Evolutionary conservation across 2,329 filamentous ascomycete species (phyloP).

Genomic region (Penicillium brasilianum): DNA sequence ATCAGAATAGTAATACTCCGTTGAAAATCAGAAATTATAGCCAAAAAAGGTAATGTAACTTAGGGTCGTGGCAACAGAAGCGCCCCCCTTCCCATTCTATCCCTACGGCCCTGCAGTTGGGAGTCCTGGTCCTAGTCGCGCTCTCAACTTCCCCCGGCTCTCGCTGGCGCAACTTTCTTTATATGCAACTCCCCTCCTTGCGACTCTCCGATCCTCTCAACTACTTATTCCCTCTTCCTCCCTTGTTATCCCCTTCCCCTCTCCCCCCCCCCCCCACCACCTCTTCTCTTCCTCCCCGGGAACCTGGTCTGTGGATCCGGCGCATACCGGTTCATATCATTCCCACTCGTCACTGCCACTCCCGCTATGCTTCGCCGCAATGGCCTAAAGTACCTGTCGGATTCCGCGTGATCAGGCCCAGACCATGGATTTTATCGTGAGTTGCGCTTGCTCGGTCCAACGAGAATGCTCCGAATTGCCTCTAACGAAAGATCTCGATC

Average conservation of each 20-base stretch:
- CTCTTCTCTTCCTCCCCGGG: conserved; percentile 10
- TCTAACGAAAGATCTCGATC: not conserved
- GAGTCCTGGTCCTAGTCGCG: conserved; percentile 3
- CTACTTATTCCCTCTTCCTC: conserved; percentile 20
- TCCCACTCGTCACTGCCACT: conserved; percentile 22
- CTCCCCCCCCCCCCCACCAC: too few species aligned
- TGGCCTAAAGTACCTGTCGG: conserved; percentile 35
- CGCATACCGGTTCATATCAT: conserved; percentile 27
- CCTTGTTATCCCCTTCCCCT: not conserved
- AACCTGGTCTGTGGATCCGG: conserved; percentile 27
- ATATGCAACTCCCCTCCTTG: conserved; percentile 9
- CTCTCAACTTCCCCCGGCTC: not conserved
- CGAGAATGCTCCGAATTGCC: conserved; percentile 1
- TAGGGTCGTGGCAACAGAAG: conserved; percentile 26
- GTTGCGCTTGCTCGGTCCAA: conserved; percentile 26
- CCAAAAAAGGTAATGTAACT: conserved; percentile 12
- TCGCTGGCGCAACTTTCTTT: conserved; percentile 2
- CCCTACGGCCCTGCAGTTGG: conserved; percentile 14
- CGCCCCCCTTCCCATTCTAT: conserved; percentile 11
- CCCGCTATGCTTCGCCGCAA: conserved; percentile 38
- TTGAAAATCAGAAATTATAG: too few species aligned
- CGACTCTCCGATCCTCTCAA: not conserved
- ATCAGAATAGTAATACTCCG: not conserved
- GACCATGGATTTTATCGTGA: conserved; percentile 53
- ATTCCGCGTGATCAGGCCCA: conserved; percentile 31